Percentiles rank a stretch among this genome's conserved stretches.
Conservation (phyloP, 805 yeast species). For the Cyberlindnera maclurae region DNA sequence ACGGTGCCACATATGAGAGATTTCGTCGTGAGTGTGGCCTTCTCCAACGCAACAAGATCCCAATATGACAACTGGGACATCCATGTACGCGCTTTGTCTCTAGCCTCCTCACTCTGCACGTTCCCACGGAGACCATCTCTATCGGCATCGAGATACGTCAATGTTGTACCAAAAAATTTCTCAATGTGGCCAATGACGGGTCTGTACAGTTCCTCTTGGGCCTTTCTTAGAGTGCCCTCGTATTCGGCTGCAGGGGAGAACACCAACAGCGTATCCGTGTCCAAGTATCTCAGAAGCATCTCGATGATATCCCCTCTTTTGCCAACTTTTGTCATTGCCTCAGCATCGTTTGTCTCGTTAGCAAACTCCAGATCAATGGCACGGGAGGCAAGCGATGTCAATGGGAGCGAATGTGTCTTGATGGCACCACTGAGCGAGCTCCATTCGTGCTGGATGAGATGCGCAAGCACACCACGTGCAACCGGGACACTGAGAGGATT, state of each 20-base stretch:
- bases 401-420: slow-evolving; percentile 73
- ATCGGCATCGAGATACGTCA: slow-evolving; percentile 73
- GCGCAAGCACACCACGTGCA: slow-evolving; percentile 55
- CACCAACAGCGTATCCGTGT: slow-evolving; percentile 88
- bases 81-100: slow-evolving; percentile 57
- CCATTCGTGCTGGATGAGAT: slow-evolving; percentile 86
- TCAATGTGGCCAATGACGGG: slow-evolving; percentile 71
- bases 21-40: slow-evolving; percentile 79
- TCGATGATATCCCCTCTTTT: slow-evolving; percentile 46
- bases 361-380: slow-evolving; percentile 65
- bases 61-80: slow-evolving; percentile 55
- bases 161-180: slow-evolving; percentile 36
- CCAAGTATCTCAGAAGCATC: slow-evolving; percentile 72
- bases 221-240: slow-evolving; percentile 71
- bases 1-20: slow-evolving; percentile 80
- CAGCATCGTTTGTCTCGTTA: slow-evolving; percentile 34
- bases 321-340: slow-evolving; percentile 54
- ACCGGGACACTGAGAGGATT: slow-evolving; percentile 58
- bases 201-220: slow-evolving; percentile 70
- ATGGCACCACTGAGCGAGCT: slow-evolving; percentile 54
- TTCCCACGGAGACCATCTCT: slow-evolving; percentile 77
- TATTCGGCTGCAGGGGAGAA: slow-evolving; percentile 77
- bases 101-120: slow-evolving; percentile 54
- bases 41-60: slow-evolving; percentile 84
- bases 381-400: slow-evolving; percentile 82